Base-by-base conservation (phyloP, 306 rosid species). In the Comarum palustre region DNA sequence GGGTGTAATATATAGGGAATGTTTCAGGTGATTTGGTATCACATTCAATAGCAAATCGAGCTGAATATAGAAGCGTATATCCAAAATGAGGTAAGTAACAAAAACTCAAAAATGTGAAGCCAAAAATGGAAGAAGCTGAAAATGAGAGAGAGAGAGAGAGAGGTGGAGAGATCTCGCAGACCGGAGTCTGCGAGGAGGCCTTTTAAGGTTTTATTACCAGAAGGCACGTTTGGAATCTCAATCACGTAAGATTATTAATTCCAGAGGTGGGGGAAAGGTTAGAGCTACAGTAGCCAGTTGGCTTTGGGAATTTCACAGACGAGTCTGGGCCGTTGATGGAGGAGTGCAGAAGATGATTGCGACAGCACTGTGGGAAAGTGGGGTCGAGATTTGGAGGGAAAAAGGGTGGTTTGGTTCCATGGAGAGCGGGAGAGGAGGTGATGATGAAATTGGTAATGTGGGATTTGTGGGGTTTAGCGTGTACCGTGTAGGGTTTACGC, bases 151-250 rank as follows among this genome's bases (percentile, higher is more conserved):
- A 45, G 66, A 67, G 50, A 74, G 69, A 59, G 52, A 46, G 46
- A 54, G 66, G 50, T 48, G 75, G 63, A 70, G 72, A 50, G 76
- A 72, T 41, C 75, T 54, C 38, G 59, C 24, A 77, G n/a, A 55
- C 51, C 27, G 51, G 46, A 61, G 75, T 16, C 43, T 60, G 81
- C 80, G 87, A n/a, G 73, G 81, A 82, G 87, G 84, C 81, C 70
- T 85, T 86, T 78, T 34, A 78, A 66, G 79, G 72, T 75, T 82
- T 84, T 65, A 51, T 74, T 66, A 58, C 57, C 66, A 14, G 20
- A 16, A 63, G 66, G 59, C 84, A 85, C 78, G 78, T 81, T 87
- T 85, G 58, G 91, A 83, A 85, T 85, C 84, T 73, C 13, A 57
- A 43, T 57, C 60, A 66, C 71, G 45, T 46, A 45, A 15, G 17